phyloP scores from a whole-genome alignment of 352 stramenopile genomes.

The Phytophthora crassamura region DNA sequence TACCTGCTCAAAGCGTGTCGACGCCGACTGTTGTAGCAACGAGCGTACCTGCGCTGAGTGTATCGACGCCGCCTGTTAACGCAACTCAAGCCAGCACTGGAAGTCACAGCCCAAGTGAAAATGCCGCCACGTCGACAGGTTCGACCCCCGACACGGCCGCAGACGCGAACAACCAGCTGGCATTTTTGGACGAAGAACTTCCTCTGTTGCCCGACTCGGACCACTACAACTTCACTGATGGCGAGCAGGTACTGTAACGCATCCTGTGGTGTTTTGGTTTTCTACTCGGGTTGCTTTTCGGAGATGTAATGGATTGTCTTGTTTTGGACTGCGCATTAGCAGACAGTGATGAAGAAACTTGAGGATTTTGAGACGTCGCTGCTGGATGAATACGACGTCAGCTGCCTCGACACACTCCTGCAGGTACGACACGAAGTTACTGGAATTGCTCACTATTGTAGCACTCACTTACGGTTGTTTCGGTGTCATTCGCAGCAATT shows the following conservation, averaged over 20 bases:
- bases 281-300: constrained; percentile 7
- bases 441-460: background rate
- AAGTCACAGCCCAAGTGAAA: constrained; percentile 8
- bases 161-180: constrained; percentile 43
- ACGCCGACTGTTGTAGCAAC: background rate
- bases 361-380: constrained; percentile 90
- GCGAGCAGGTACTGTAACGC: constrained; percentile 71
- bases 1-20: constrained; percentile 10
- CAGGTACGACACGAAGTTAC: constrained; percentile 40
- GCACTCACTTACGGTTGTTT: constrained; percentile 2
- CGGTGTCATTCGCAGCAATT: constrained; percentile 48
- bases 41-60: constrained; percentile 4
- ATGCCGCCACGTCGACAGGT: background rate
- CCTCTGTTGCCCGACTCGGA: constrained; percentile 73
- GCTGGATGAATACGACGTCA: constrained; percentile 88
- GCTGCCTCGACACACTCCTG: constrained; percentile 83
- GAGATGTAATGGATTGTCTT: constrained; percentile 34
- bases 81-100: constrained; percentile 6
- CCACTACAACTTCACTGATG: constrained; percentile 75
- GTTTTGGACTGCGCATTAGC: constrained; percentile 49
- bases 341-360: constrained; percentile 89
- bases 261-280: constrained; percentile 15
- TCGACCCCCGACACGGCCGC: constrained; percentile 11
- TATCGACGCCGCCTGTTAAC: constrained; percentile 4
- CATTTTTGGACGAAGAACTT: constrained; percentile 82